phyloP scores from a whole-genome alignment of 2,329 filamentous ascomycete genomes.

The Myriosclerotinia scirpicola region DNA sequence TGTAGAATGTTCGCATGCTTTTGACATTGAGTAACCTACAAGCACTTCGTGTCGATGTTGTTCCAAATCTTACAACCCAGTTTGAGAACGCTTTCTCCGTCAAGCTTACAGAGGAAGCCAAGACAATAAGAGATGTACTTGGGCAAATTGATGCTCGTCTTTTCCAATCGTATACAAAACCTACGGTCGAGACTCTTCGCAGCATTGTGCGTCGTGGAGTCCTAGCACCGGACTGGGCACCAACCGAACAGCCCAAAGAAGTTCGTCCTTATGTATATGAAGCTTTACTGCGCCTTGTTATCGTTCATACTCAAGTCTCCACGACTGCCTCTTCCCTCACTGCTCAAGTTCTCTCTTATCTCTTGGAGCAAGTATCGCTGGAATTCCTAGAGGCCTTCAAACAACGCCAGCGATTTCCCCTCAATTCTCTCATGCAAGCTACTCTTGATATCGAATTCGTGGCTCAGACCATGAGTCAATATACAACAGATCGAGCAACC shows the following conservation, averaged over 20 bases:
- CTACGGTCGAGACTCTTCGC: conserved; percentile 66
- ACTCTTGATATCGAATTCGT: conserved; percentile 97
- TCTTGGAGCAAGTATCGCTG: conserved; percentile 77
- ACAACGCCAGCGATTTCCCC: conserved; percentile 63
- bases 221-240: conserved; percentile 68
- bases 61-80: conserved; percentile 84
- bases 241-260: conserved; percentile 64
- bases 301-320: conserved; percentile 87
- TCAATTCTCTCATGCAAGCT: conserved; percentile 89
- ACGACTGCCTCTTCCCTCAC: conserved; percentile 77
- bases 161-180: conserved; percentile 88
- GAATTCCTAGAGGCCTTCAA: conserved; percentile 82
- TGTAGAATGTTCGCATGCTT: conserved; percentile 85
- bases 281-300: conserved; percentile 78
- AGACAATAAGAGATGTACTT: conserved; percentile 87
- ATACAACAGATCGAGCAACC: conserved; percentile 78
- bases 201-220: conserved; percentile 74
- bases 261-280: conserved; percentile 90
- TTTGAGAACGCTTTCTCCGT: conserved; percentile 95
- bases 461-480: conserved; percentile 86
- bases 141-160: conserved; percentile 86
- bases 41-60: conserved; percentile 74
- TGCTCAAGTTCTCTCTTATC: conserved; percentile 76
- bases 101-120: conserved; percentile 89
- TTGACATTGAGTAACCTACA: conserved; percentile 92